These are phyloP conservation scores for Dillenia suffruticosa DNA, from an alignment of 164 flowering plant species.

Conservation along the genomic window DNA sequence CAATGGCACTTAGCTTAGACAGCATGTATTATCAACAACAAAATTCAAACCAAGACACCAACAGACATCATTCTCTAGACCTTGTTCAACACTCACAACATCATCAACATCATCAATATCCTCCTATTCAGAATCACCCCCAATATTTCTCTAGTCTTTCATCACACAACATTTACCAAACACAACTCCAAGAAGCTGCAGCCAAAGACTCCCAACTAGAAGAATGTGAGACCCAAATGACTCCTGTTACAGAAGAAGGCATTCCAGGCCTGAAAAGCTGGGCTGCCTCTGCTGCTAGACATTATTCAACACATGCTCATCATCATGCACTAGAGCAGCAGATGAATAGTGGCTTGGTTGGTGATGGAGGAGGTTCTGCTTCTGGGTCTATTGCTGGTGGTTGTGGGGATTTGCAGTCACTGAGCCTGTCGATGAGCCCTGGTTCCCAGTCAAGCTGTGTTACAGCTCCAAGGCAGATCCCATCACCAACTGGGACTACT, in stretches of 20 bases:
- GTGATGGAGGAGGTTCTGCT: constrained; percentile 26
- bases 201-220: constrained; percentile 25
- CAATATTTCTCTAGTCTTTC: constrained; percentile 30
- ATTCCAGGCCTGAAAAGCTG: constrained; percentile 39
- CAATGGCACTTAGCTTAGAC: constrained; percentile 73
- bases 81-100: constrained; percentile 29
- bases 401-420: constrained; percentile 64
- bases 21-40: constrained; percentile 63
- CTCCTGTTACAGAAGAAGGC: constrained; percentile 29
- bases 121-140: constrained; percentile 28
- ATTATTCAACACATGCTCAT: constrained; percentile 11
- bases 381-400: constrained; percentile 30
- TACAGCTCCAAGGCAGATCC: constrained; percentile 44
- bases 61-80: constrained; percentile 31
- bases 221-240: constrained; percentile 26
- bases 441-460: constrained; percentile 76
- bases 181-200: constrained; percentile 20
- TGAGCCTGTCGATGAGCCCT: constrained; percentile 85
- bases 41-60: constrained; percentile 25
- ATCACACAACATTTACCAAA: constrained; percentile 34
- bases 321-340: constrained; percentile 31
- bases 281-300: constrained; percentile 43
- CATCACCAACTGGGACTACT: constrained; percentile 33
- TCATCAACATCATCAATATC: constrained; percentile 25
- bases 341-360: constrained; percentile 18